These are phyloP conservation scores for Penicillium mononematosum DNA, from an alignment of 495 filamentous ascomycete genomes.

Conservation along the genomic window DNA sequence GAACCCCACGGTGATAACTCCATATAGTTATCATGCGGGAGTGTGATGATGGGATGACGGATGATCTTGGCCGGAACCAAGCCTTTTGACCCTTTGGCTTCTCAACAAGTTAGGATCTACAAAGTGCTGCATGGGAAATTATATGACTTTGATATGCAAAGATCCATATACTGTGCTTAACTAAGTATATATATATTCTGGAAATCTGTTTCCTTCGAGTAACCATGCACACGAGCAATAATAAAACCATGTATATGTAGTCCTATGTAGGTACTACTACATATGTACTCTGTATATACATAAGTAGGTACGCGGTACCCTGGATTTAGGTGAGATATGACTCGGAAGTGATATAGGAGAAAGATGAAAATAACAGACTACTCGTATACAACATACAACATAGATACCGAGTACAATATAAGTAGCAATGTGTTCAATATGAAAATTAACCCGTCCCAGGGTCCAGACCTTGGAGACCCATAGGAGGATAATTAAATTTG, in stretches of 20 bases:
- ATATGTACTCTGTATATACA: no score
- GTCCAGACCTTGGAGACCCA: conserved; percentile 1
- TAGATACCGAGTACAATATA: neutral
- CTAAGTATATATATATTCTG: neutral
- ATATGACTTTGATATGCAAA: neutral
- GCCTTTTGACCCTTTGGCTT: conserved; percentile 10
- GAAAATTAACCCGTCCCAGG: neutral
- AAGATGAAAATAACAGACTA: neutral
- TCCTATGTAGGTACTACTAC: neutral
- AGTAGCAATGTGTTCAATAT: neutral
- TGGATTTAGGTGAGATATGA: no score
- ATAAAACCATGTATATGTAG: neutral
- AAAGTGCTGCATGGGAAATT: neutral
- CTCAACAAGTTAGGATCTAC: conserved; percentile 5
- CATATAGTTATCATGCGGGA: conserved; percentile 15
- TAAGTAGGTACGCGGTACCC: no score
- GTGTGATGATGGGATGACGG: conserved; percentile 9
- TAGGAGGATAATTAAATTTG: neutral
- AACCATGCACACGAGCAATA: conserved; percentile 22
- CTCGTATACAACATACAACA: no score
- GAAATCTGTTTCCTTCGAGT: conserved; percentile 9
- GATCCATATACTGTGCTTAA: neutral
- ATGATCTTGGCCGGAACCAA: conserved; percentile 12
- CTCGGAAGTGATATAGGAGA: neutral
- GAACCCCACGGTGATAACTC: conserved; percentile 20